These are phyloP conservation scores for Xylariales sp. DNA, from an alignment of 2,329 filamentous ascomycete genomes.

Conservation along the genomic window DNA sequence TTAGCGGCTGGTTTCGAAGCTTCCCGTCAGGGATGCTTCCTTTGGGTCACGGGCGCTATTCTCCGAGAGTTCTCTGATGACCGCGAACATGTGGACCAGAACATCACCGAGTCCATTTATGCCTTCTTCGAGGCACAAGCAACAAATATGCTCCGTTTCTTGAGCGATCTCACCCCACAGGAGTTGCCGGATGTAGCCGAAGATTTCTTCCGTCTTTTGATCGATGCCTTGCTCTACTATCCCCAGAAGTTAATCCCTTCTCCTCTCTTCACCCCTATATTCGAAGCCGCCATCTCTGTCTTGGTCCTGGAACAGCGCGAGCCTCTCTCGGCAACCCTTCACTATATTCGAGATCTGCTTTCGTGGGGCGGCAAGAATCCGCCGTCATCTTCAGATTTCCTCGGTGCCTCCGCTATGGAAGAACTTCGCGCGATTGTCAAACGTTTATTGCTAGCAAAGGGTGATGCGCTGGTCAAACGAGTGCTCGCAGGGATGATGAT, in stretches of 20 bases:
- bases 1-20: conserved; percentile 78
- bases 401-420: conserved; percentile 55
- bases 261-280: conserved; percentile 72
- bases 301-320: conserved; percentile 88
- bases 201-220: conserved; percentile 91
- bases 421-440: conserved; percentile 72
- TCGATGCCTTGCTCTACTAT: conserved; percentile 91
- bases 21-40: conserved; percentile 90
- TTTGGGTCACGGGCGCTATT: conserved; percentile 97
- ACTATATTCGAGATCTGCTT: conserved; percentile 88
- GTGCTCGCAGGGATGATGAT: conserved; percentile 99
- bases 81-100: conserved; percentile 74
- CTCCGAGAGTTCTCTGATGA: conserved; percentile 93
- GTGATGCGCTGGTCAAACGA: conserved; percentile 78
- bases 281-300: conserved; percentile 81
- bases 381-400: conserved; percentile 52
- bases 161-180: conserved; percentile 73
- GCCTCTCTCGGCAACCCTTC: conserved; percentile 83
- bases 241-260: conserved; percentile 80
- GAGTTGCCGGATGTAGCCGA: conserved; percentile 85
- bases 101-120: conserved; percentile 85
- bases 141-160: conserved; percentile 79
- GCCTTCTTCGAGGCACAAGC: conserved; percentile 93
- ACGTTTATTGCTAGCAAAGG: conserved; percentile 64
- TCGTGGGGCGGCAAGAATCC: conserved; percentile 79